Evolutionary conservation across 2,329 filamentous ascomycete genomes (phyloP).

Genomic region (Xylariaceae sp.): DNA sequence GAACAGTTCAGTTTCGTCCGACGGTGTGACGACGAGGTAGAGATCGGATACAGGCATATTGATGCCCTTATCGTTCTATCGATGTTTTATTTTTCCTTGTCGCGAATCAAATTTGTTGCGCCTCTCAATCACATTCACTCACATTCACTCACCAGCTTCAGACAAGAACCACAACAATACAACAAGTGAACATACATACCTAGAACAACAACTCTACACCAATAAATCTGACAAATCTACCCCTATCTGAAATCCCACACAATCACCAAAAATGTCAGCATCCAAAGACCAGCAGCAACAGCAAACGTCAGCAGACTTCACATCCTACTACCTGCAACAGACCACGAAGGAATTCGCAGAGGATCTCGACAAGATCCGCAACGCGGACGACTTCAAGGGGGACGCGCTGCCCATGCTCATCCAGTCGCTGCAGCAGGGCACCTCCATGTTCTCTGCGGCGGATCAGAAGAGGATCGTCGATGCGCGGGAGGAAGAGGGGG

Average conservation of each 20-base stretch:
- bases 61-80: not conserved
- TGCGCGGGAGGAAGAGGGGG: constrained; percentile 2
- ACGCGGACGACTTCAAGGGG: constrained; percentile 64
- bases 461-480: constrained; percentile 39
- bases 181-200: not conserved
- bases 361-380: constrained; percentile 65
- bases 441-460: constrained; percentile 52
- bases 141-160: not conserved
- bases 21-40: not conserved
- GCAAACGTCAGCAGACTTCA: constrained; percentile 42
- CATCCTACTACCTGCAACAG: constrained; percentile 63
- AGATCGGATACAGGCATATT: not conserved
- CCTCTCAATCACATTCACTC: no score
- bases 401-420: constrained; percentile 62
- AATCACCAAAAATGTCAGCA: constrained; percentile 16
- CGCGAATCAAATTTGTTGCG: not conserved
- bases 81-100: not conserved
- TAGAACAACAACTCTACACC: not conserved
- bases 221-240: not conserved
- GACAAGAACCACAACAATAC: not conserved
- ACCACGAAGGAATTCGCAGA: constrained; percentile 66
- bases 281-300: constrained; percentile 14
- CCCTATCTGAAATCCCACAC: not conserved
- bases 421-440: constrained; percentile 63
- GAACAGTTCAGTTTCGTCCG: not conserved